phyloP scores from a whole-genome alignment of 805 yeast species.

The Nakazawaea laoshanensis region DNA sequence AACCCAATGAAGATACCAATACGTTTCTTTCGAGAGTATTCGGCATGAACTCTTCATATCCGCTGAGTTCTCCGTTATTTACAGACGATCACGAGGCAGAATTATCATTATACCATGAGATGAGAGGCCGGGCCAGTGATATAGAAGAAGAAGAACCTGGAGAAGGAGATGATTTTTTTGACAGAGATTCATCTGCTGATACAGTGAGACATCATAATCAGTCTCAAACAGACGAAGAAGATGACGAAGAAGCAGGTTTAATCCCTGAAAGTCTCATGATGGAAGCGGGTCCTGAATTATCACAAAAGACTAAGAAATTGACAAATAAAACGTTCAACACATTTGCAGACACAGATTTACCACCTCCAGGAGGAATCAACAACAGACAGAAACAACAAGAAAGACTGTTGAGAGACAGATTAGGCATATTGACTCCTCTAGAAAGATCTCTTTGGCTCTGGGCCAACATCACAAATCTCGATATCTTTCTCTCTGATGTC shows the following conservation, averaged over 20 bases:
- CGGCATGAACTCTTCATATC: constrained; percentile 31
- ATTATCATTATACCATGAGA: constrained; percentile 12
- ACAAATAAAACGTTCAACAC: constrained; percentile 18
- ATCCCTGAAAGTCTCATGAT: constrained; percentile 21
- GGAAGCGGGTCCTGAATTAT: too few species aligned
- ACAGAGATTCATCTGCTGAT: too few species aligned
- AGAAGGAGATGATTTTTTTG: constrained; percentile 1
- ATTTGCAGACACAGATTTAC: constrained; percentile 10
- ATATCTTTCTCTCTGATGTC: constrained; percentile 73
- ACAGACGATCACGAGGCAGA: constrained; percentile 16
- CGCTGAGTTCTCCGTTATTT: constrained; percentile 17
- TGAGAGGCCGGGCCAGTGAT: background rate
- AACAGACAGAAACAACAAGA: constrained; percentile 13
- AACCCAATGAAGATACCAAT: constrained; percentile 33
- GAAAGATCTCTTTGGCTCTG: constrained; percentile 90
- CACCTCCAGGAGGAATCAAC: constrained; percentile 9
- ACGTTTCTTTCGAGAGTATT: constrained; percentile 60
- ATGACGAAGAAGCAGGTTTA: constrained; percentile 19
- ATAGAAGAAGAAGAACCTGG: constrained; percentile 2
- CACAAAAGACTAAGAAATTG: constrained; percentile 18
- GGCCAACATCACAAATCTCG: constrained; percentile 94
- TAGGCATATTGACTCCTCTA: constrained; percentile 43
- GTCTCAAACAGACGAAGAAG: constrained; percentile 10
- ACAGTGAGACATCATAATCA: background rate
- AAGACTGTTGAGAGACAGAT: constrained; percentile 17